These are phyloP conservation scores for Puccinia novopanici DNA, from an alignment of 1,284 basidiomycete species.

Conservation along the genomic window DNA sequence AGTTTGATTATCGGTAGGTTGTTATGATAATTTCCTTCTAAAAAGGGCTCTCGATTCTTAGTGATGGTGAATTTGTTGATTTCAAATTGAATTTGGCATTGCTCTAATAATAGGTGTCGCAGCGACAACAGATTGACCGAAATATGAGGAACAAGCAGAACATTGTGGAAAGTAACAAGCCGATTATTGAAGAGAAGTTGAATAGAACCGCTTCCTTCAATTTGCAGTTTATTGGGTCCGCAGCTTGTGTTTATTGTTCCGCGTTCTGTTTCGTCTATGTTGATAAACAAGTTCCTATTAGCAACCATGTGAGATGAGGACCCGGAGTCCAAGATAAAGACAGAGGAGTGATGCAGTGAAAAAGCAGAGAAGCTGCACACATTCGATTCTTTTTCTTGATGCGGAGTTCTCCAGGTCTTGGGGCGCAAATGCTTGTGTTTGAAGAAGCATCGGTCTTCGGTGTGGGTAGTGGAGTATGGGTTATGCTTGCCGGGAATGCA, in stretches of 20 bases:
- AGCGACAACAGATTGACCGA: not conserved
- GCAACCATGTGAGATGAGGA: no score
- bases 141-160: not conserved
- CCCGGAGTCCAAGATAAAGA: not conserved
- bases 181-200: not conserved
- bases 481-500: not conserved
- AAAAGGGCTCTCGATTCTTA: not conserved
- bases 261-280: not conserved
- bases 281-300: not conserved
- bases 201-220: conserved; percentile 7
- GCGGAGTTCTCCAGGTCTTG: no score
- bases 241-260: conserved; percentile 3
- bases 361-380: not conserved
- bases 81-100: not conserved
- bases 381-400: no score
- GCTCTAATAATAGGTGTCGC: not conserved
- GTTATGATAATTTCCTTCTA: not conserved
- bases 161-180: not conserved
- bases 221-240: not conserved
- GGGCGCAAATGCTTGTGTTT: not conserved
- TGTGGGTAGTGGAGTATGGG: not conserved
- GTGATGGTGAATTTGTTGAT: not conserved
- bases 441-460: not conserved
- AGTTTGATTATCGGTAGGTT: not conserved
- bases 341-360: not conserved